Evolutionary conservation across 345 rosid genomes (phyloP).

Genomic region (Moricandia arvensis): DNA sequence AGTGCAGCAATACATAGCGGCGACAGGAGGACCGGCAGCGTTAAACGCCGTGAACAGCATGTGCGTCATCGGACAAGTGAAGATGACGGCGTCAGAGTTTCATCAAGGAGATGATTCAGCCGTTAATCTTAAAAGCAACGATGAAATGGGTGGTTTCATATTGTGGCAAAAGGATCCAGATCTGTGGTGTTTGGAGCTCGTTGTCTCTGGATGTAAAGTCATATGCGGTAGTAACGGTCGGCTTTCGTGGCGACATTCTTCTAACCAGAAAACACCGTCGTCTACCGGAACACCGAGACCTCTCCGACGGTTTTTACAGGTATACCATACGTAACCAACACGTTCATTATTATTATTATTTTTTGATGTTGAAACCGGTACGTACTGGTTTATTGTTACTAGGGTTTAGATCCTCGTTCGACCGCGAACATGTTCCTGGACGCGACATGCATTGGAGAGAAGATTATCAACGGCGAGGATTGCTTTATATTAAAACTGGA

Average conservation of each 20-base stretch:
- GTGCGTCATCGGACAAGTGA: conserved; percentile 80
- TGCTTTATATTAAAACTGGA: conserved; percentile 81
- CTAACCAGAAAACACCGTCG: conserved; percentile 66
- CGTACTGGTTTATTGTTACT: neutral
- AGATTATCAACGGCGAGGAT: conserved; percentile 62
- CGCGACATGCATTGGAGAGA: conserved; percentile 86
- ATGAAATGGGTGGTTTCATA: conserved; percentile 78
- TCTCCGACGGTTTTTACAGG: conserved; percentile 82
- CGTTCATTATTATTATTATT: neutral
- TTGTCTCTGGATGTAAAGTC: conserved; percentile 87
- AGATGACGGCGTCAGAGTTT: conserved; percentile 70
- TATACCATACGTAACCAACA: conserved; percentile 25
- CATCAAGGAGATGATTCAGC: conserved; percentile 48
- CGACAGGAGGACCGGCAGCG: conserved; percentile 78
- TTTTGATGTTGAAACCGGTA: neutral
- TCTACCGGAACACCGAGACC: conserved; percentile 80
- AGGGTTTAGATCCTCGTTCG: conserved; percentile 91
- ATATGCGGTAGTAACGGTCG: conserved; percentile 76
- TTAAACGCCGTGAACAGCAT: conserved; percentile 78
- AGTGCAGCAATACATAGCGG: conserved; percentile 88
- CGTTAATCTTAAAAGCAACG: conserved; percentile 45
- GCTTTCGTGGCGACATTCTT: conserved; percentile 78
- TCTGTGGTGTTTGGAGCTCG: conserved; percentile 78
- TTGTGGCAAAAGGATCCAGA: conserved; percentile 90
- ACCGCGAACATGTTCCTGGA: conserved; percentile 75